Evolutionary conservation across 306 rosid species (phyloP), one percentile per base, ranked within the genome.

Genomic region (Corylus heterophylla): DNA sequence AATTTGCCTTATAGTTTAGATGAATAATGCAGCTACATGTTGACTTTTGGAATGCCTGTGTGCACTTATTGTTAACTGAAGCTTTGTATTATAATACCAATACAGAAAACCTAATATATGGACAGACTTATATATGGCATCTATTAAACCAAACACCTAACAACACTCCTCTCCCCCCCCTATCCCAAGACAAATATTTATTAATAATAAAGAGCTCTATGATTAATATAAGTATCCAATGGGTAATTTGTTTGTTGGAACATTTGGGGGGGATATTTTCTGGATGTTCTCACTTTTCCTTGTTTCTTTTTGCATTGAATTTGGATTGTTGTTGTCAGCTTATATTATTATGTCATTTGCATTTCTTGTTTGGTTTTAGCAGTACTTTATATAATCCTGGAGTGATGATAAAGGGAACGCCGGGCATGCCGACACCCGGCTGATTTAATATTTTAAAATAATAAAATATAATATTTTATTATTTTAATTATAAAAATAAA

Each of bases 11-110:
- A 18, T 70, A 25, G 12, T 54, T 55, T 45, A 64, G 71, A 55
- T 79, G 54, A 64, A 37, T 51, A 77, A 44, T 64, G 70, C 11
- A 35, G 48, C 8, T 39, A 16, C 12, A 16, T 64, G 48, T 78
- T 59, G 83, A 56, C 62, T 45, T 78, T 52, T 68, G 22, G 17
- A 59, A 42, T 74, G 51, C 31, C 31, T 31, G 39, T 77, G 59
- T 71, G 58, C 54, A 72, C 54, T 70, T 59, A 27, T 42, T 20
- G 59, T 8, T 17, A 50, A 18, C 69, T 17, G 42, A 8, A 52
- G 58, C 70, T 64, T 64, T 31, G 12, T 35, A 64, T 31, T 31
- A 16, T 64, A 64, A 64, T 64, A 14, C 20, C 70, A 7, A 7
- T 64, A 35, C 16, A 64, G 70, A 64, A 35, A 7, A 35, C 11